Evolutionary conservation across 148 eudicot genomes (phyloP), one percentile per base, ranked within the genome.

Genomic region (Chenopodium formosanum): DNA sequence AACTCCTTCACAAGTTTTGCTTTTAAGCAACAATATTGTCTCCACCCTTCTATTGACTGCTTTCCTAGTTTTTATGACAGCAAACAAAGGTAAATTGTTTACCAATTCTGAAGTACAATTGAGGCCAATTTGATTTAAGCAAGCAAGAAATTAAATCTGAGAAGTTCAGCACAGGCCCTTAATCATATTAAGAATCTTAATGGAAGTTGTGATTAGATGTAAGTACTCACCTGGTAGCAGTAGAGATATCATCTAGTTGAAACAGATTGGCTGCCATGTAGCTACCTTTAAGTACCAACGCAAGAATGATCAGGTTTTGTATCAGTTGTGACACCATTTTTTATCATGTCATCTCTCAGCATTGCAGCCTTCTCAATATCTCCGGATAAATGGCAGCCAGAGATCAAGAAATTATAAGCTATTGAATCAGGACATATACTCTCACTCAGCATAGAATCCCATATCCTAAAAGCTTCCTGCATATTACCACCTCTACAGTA

Each of bases 331-430:
- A 89, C 88, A 83, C 97, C 94, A 74, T 84, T 86, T 82, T 80
- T 82, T 58, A 85, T 75, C 98, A 94, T 92, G 70, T 90, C 91
- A 72, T 89, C 91, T 79, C 79, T 89, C 75, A 92, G 87, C 67
- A 87, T 83, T 76, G 81, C 82, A 86, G 97, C 98, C 86, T 84
- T 92, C 13, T 79, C 32, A 46, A 91, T 79, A 62, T 94, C 91
- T 79, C 98, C 98, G 50, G 91, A 88, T 73, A 87, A 84, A 80
- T 89, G 87, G 77, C 93, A 94, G 20, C 92, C 93, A 81, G 88
- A 85, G 78, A 94, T 94, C 84, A 94, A 73, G 80, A 83, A 60
- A 31, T 91, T 88, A 83, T 89, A 94, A 70, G 97, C 97, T 71
- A 91, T 89, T 11, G 85, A 85, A 84, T 94, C 98, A 75, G 97